Evolutionary conservation across 2,329 filamentous ascomycete genomes (phyloP).

Genomic region (Botrytis pseudocinerea): DNA sequence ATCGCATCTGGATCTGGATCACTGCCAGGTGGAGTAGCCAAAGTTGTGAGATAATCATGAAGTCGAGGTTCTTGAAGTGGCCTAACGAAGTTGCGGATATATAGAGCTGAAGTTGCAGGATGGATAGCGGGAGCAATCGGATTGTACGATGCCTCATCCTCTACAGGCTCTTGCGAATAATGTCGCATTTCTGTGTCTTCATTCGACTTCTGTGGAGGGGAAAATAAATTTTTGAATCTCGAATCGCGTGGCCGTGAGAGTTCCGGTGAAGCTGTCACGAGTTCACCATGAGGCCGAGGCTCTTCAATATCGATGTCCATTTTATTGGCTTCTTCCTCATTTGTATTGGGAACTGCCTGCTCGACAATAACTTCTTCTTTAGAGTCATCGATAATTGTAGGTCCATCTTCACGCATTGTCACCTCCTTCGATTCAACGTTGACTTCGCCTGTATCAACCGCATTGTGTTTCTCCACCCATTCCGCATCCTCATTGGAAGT

Average conservation of each 20-base stretch:
- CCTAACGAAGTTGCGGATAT: slow-evolving; percentile 88
- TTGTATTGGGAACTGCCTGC: background rate
- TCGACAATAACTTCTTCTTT: slow-evolving; percentile 30
- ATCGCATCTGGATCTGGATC: slow-evolving; percentile 57
- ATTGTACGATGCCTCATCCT: slow-evolving; percentile 34
- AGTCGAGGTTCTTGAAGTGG: slow-evolving; percentile 72
- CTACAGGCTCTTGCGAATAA: slow-evolving; percentile 25
- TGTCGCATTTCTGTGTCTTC: slow-evolving; percentile 27
- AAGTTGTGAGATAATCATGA: slow-evolving; percentile 64
- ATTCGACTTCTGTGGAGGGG: slow-evolving; percentile 14
- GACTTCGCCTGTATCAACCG: slow-evolving; percentile 27
- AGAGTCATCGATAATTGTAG: slow-evolving; percentile 28
- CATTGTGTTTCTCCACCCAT: slow-evolving; percentile 36
- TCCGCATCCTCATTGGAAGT: slow-evolving; percentile 30
- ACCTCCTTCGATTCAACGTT: slow-evolving; percentile 23
- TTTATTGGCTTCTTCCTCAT: slow-evolving; percentile 8
- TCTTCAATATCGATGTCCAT: slow-evolving; percentile 23
- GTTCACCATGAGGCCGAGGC: background rate
- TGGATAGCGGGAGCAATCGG: slow-evolving; percentile 61
- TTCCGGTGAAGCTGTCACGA: slow-evolving; percentile 20
- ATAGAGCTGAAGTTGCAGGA: slow-evolving; percentile 73
- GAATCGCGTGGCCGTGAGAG: slow-evolving; percentile 42
- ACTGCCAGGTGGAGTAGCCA: slow-evolving; percentile 62
- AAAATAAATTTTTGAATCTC: slow-evolving; percentile 50
- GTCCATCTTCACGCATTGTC: slow-evolving; percentile 14